These are phyloP conservation scores for Laburnicola sp. DNA, from an alignment of 2,329 filamentous ascomycete species.

Conservation along the genomic window DNA sequence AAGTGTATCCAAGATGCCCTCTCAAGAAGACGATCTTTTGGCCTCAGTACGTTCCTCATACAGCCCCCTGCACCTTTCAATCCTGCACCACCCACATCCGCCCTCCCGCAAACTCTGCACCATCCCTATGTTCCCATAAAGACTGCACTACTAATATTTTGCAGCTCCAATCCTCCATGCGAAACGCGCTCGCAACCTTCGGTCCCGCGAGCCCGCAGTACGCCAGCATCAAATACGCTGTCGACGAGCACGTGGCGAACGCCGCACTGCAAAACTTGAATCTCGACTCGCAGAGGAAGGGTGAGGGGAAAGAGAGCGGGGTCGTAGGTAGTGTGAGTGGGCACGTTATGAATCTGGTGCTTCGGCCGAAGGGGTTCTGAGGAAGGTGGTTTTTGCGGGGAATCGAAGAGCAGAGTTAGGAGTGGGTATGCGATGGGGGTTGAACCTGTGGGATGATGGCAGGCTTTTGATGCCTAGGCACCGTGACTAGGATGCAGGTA, in stretches of 20 bases:
- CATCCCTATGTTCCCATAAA: background rate
- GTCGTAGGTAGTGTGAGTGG: background rate
- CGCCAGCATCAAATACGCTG: conserved; percentile 32
- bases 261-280: conserved; percentile 24
- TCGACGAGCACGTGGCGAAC: conserved; percentile 37
- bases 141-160: conserved; percentile 7
- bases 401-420: no score
- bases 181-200: conserved; percentile 40
- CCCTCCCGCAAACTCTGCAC: background rate
- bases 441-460: no score
- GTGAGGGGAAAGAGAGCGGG: background rate
- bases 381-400: no score
- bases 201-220: conserved; percentile 37
- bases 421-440: no score
- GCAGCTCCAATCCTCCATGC: conserved; percentile 41
- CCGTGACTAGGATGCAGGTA: no score
- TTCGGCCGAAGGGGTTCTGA: conserved; percentile 4
- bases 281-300: background rate
- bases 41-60: conserved; percentile 26
- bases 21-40: conserved; percentile 30
- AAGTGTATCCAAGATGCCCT: conserved; percentile 19
- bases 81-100: background rate
- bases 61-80: background rate
- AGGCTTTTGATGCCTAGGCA: no score
- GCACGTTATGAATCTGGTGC: conserved; percentile 13